Evolutionary conservation across 192 early-diverging fungal genomes (phyloP).

Genomic region (Mortierella alpina): DNA sequence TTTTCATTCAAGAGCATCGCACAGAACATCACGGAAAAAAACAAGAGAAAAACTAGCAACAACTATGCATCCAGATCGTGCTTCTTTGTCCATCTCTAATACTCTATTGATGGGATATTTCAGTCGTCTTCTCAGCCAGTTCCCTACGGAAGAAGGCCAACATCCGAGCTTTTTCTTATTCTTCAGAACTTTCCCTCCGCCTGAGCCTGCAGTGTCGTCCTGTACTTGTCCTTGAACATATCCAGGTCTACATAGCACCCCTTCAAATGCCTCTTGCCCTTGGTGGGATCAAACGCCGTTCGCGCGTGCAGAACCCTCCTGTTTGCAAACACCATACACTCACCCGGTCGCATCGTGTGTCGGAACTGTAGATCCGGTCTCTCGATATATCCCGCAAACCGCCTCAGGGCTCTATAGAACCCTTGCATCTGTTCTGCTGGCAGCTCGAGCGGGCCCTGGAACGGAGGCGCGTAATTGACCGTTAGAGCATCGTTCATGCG

Average conservation of each 20-base stretch:
- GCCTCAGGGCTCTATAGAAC: slow-evolving; percentile 75
- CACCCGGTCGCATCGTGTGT: slow-evolving; percentile 73
- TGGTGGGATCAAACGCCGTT: slow-evolving; percentile 73
- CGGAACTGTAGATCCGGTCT: slow-evolving; percentile 64
- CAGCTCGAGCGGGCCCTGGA: slow-evolving; percentile 78
- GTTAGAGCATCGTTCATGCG: slow-evolving; percentile 52
- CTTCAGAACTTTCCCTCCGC: slow-evolving; percentile 19
- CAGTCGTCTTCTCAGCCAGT: neutral
- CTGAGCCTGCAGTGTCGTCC: slow-evolving; percentile 24
- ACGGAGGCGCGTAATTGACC: slow-evolving; percentile 86
- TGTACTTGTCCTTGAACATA: slow-evolving; percentile 68
- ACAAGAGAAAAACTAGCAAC: no score
- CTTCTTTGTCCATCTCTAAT: neutral
- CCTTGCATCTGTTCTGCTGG: slow-evolving; percentile 53
- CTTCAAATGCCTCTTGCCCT: slow-evolving; percentile 81
- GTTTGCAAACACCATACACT: slow-evolving; percentile 83
- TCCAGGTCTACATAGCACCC: slow-evolving; percentile 70
- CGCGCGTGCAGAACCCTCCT: slow-evolving; percentile 84
- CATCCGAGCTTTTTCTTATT: neutral
- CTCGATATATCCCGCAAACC: slow-evolving; percentile 70
- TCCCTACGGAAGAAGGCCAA: neutral
- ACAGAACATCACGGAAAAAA: neutral
- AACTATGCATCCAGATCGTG: neutral
- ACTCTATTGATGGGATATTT: neutral
- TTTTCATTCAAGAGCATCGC: neutral